Evolutionary conservation across 176 grass and related monocot genomes (phyloP).

Genomic region (Carex myosuroides): DNA sequence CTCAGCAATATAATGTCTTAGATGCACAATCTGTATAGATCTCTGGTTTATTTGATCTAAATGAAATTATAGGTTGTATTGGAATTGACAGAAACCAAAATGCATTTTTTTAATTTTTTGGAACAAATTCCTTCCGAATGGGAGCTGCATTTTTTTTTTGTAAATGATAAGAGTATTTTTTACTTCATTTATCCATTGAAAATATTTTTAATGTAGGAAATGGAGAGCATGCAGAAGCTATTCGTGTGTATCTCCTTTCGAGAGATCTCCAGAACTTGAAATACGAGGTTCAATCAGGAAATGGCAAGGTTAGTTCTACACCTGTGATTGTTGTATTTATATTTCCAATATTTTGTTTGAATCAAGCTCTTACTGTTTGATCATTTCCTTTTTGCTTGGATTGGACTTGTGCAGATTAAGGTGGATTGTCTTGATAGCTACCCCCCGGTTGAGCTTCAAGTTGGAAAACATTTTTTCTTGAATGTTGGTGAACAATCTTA

Average conservation of each 20-base stretch:
- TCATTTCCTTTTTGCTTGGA: conserved; percentile 1
- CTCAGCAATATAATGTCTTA: neutral
- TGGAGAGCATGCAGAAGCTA: conserved; percentile 44
- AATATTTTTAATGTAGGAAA: conserved; percentile 44
- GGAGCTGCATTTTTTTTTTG: neutral
- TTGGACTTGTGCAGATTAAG: conserved; percentile 42
- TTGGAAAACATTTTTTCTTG: conserved; percentile 75
- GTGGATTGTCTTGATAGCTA: conserved; percentile 56
- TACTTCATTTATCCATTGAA: neutral
- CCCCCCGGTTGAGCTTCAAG: conserved; percentile 38
- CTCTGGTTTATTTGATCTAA: neutral
- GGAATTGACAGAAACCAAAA: neutral
- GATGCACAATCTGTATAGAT: neutral
- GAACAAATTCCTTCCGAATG: neutral
- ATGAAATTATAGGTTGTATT: neutral
- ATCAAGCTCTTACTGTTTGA: neutral
- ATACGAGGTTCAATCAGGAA: conserved; percentile 56
- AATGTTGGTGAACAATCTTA: conserved; percentile 61
- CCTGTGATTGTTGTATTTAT: neutral
- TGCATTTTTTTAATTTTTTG: neutral
- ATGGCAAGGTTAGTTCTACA: conserved; percentile 52
- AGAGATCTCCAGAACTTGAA: conserved; percentile 67
- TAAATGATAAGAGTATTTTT: neutral
- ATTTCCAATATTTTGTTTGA: neutral
- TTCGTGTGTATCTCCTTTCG: conserved; percentile 60